A percentile compares a stretch with the other conserved stretches of the same genome.
phyloP scores from a whole-genome alignment of 2,329 filamentous ascomycete genomes.

The Paraphoma chrysanthemicola region DNA sequence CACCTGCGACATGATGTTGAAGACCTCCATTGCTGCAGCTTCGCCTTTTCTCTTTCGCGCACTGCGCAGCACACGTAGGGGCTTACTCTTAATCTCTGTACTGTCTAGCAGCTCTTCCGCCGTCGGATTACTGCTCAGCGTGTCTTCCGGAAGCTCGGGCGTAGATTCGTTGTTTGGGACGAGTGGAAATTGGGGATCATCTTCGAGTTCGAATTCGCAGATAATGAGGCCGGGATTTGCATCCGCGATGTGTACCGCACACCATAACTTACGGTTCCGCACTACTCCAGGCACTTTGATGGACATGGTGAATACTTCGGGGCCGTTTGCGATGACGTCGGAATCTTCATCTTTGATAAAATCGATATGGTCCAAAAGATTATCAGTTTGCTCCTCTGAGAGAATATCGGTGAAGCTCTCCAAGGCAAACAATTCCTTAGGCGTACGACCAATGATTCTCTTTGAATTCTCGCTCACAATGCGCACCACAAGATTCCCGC shows the following conservation, averaged over 20 bases:
- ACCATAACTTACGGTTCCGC: slow-evolving; percentile 77
- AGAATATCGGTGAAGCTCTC: slow-evolving; percentile 83
- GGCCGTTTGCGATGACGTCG: slow-evolving; percentile 76
- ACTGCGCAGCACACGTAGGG: slow-evolving; percentile 76
- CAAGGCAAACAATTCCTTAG: slow-evolving; percentile 75
- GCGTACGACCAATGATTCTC: slow-evolving; percentile 76
- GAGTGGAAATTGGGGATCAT: slow-evolving; percentile 73
- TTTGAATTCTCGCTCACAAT: slow-evolving; percentile 84
- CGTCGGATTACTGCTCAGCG: slow-evolving; percentile 74
- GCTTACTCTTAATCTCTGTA: slow-evolving; percentile 76
- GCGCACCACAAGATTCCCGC: slow-evolving; percentile 69
- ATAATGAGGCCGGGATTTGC: slow-evolving; percentile 72
- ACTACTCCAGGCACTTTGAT: slow-evolving; percentile 64
- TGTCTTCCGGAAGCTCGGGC: slow-evolving; percentile 74
- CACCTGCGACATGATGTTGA: slow-evolving; percentile 90
- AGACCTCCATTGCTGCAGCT: slow-evolving; percentile 85
- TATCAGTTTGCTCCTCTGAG: slow-evolving; percentile 82
- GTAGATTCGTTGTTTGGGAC: slow-evolving; percentile 65
- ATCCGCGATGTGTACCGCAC: slow-evolving; percentile 79
- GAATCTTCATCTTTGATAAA: slow-evolving; percentile 85
- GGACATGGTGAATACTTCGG: slow-evolving; percentile 83
- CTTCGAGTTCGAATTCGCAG: slow-evolving; percentile 88
- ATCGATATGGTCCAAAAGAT: slow-evolving; percentile 83
- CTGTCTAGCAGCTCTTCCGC: slow-evolving; percentile 76
- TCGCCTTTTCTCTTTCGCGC: slow-evolving; percentile 78